Base-by-base conservation (phyloP, 1,284 basidiomycete genomes). In the Vanrija sp. region DNA sequence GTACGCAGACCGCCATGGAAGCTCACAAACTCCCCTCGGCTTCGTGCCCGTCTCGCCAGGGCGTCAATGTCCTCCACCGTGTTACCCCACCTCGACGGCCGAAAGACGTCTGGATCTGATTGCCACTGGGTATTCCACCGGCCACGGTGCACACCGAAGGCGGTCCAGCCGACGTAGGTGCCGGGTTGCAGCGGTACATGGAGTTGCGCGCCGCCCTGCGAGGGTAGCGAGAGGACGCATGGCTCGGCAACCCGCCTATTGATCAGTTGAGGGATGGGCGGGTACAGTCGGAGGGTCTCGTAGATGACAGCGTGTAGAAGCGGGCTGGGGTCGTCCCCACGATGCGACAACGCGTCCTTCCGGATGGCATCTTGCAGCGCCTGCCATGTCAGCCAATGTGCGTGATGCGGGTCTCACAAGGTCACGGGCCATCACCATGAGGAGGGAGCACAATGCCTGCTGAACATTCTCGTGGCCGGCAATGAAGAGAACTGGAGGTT, bases 241-340 rank as follows among this genome's bases (percentile, higher is more conserved):
- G 39, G n/a, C n/a, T 22, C 23, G n/a, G 47, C 38, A 16, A 49
- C 25, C 18, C 41, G 25, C n/a, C 47, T 38, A 39, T 49, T 49
- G 47, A 49, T 23, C 6, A 49, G 47, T 38, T 49, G 47, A 14
- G 47, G 41, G 25, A 49, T 49, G 18, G 47, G 47, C 15, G 47
- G 47, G 18, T 41, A 41, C 14, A 49, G 39, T 5, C 47, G 24
- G 18, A 49, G 18, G 4, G 47, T 41, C 25, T 49, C 47, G 39
- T 31, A 39, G 18, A 49, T 20, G n/a, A 31, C 20, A n/a, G 47
- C 47, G 20, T 49, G 47, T 7, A 41, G 47, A 24, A 42, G n/a
- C 3, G 47, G 47, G 18, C 41, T 20, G 12, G 10, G 7, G 10
- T 31, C 27, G 5, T 6, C 3, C 10, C 27, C 27, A 12, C 7